Base-by-base conservation (phyloP, 2,329 filamentous ascomycete genomes). In the Aureobasidium sp. region DNA sequence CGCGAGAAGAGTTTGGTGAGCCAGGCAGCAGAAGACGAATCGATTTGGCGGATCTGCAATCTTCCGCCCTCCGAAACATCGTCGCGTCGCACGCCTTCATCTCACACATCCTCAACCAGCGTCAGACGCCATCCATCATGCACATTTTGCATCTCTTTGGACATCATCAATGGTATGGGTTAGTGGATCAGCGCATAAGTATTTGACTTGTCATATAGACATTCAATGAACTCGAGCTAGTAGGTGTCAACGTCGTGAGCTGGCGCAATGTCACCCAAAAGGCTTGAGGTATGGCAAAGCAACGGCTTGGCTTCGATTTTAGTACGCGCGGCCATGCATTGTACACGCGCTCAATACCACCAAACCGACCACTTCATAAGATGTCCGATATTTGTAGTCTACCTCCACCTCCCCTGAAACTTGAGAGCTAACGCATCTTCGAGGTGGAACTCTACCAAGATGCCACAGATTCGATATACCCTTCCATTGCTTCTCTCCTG, bases 21-120 rank as follows among this genome's bases (percentile, higher is more conserved):
- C 6, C 25, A 41, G 25, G 15, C 34, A 39, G 34, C 39, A 39
- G 36, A 42, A 7, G 13, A 29, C 16, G n/a, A 57, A 36, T 57
- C 53, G 39, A 57, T 57, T 54, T 44, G 41, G 41, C 45, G 39
- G 53, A 45, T 57, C 36, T 57, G 53, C 41, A 57, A 45, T 34
- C 29, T 34, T 21, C 2, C 49, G 29, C 15, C 16, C 29, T 32
- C 9, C 16, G 52, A 55, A 44, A 45, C 39, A 45, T 15, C 52
- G 1, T 11, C 8, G 3, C 13, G 21, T 21, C 21, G 13, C 16
- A 27, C 15, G 3, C 29, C 16, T 21, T 21, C 21, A 21, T 21
- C 21, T 41, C 36, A 30, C 8, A 4, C 52, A 13, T 34, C 39
- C 39, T 34, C 39, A 32, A 11, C 11, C 52, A n/a, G 30, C 52